Conservation (phyloP, 208 protist genomes). For the Plasmodiophora brassicae region DNA sequence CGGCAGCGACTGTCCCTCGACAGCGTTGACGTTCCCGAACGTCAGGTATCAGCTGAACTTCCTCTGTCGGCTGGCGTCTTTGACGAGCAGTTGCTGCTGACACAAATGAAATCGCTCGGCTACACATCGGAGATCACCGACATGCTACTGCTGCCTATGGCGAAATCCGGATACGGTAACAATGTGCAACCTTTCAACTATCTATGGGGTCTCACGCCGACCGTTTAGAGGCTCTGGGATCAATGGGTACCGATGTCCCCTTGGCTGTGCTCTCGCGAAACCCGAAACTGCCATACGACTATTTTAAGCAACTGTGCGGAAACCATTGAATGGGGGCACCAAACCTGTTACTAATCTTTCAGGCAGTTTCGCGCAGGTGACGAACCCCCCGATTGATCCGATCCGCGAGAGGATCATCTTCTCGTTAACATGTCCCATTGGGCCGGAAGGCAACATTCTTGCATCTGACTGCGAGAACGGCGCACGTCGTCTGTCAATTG, state of each 20-base stretch:
- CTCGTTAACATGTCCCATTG: constrained; percentile 57
- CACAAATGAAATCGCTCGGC: constrained; percentile 40
- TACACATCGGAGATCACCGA: constrained; percentile 55
- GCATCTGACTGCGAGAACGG: constrained; percentile 43
- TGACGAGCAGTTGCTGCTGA: not conserved
- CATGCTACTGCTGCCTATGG: constrained; percentile 55
- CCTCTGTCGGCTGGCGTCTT: not conserved
- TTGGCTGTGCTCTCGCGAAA: constrained; percentile 58
- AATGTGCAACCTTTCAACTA: not conserved
- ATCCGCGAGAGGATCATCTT: constrained; percentile 69
- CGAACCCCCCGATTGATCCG: constrained; percentile 76
- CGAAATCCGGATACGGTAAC: constrained; percentile 9
- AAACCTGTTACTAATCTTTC: not conserved
- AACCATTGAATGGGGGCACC: not conserved
- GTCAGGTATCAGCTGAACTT: not conserved
- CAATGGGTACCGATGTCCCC: constrained; percentile 71
- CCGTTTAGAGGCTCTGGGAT: constrained; percentile 64
- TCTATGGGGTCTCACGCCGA: not conserved
- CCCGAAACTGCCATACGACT: constrained; percentile 67
- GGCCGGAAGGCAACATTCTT: constrained; percentile 63
- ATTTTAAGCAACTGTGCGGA: constrained; percentile 69
- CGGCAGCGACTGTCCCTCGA: not conserved
- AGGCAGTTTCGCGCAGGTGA: constrained; percentile 59
- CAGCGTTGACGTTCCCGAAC: not conserved
- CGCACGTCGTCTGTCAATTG: not conserved